A percentile compares a stretch with the other conserved stretches of the same genome.
These are phyloP conservation scores for Setaria viridis DNA, from an alignment of 202 grass and related monocot genomes.

Conservation along the genomic window DNA sequence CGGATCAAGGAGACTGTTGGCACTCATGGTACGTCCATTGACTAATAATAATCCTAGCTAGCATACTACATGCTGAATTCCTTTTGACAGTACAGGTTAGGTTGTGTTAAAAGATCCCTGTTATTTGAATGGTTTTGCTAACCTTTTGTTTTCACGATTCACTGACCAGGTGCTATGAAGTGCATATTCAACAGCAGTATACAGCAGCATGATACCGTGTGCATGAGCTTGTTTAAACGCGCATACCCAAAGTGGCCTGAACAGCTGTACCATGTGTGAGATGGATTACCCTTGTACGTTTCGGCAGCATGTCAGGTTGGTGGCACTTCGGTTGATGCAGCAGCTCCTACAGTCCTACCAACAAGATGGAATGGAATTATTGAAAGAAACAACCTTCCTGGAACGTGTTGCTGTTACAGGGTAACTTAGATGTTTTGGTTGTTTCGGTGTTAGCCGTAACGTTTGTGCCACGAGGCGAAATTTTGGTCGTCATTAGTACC, in stretches of 20 bases:
- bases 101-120: neutral
- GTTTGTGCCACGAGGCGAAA: neutral
- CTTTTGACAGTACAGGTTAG: neutral
- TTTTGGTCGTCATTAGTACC: conserved; percentile 1
- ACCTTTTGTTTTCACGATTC: conserved; percentile 6
- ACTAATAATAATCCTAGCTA: neutral
- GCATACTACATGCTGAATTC: no score
- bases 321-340: neutral
- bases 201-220: conserved; percentile 92
- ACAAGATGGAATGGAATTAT: neutral
- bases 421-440: neutral
- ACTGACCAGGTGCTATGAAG: conserved; percentile 78
- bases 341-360: neutral
- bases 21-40: conserved; percentile 77
- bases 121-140: conserved; percentile 12
- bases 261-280: conserved; percentile 57
- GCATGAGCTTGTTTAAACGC: conserved; percentile 89
- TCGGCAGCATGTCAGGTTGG: neutral
- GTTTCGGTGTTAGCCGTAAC: neutral
- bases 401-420: neutral
- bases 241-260: conserved; percentile 94
- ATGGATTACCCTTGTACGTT: neutral
- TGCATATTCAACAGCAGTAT: conserved; percentile 86
- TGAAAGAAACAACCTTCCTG: neutral
- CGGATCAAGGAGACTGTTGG: conserved; percentile 95